phyloP scores from a whole-genome alignment of 2,329 filamentous ascomycete genomes.

The Cercospora sp. region DNA sequence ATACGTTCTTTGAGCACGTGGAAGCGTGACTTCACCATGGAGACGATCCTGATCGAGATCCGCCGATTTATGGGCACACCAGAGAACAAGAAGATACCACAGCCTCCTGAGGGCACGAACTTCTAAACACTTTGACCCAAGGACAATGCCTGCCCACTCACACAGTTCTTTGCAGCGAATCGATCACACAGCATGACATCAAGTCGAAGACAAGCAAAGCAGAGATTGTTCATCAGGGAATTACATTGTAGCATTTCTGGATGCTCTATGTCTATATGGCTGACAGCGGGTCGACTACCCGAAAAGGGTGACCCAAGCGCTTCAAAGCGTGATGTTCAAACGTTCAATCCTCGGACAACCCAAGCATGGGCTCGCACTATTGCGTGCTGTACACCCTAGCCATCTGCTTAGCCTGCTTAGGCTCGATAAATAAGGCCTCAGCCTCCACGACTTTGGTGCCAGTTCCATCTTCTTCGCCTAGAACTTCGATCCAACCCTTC shows the following conservation, averaged over 20 bases:
- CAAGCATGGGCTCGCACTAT: background rate
- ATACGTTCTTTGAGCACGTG: conserved; percentile 84
- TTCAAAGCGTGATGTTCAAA: background rate
- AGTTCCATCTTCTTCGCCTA: conserved; percentile 57
- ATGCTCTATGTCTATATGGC: conserved; percentile 11
- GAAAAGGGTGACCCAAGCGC: background rate
- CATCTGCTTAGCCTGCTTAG: conserved; percentile 68
- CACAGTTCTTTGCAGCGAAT: background rate
- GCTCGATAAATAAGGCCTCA: conserved; percentile 83
- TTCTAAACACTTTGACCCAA: conserved; percentile 30
- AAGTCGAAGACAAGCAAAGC: background rate
- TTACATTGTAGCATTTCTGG: background rate
- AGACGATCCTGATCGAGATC: conserved; percentile 85
- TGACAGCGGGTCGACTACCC: background rate
- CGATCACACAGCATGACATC: background rate
- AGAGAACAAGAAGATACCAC: conserved; percentile 89
- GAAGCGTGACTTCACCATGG: conserved; percentile 93
- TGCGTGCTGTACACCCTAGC: conserved; percentile 35
- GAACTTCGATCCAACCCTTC: conserved; percentile 78
- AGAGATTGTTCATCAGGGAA: background rate
- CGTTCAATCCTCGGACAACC: background rate
- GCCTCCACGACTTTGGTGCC: conserved; percentile 75
- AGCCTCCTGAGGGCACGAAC: conserved; percentile 81
- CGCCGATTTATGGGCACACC: conserved; percentile 88
- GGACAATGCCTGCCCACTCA: background rate